Conservation (phyloP, 1,139 yeast species). For the Kazachstania sp. region DNA sequence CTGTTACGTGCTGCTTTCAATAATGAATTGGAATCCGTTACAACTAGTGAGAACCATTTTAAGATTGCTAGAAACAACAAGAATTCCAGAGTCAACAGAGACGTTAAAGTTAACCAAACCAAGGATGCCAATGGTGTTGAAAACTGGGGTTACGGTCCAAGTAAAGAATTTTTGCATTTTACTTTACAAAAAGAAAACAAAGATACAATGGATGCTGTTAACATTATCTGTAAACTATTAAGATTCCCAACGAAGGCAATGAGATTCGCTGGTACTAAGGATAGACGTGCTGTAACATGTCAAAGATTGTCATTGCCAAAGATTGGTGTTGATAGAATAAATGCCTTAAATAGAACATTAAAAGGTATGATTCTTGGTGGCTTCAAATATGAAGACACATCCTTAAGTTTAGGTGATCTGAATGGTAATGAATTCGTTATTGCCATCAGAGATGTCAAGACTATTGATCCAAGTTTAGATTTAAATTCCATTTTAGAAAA, state of each 20-base stretch:
- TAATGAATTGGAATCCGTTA: conserved; percentile 68
- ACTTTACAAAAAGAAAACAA: conserved; percentile 87
- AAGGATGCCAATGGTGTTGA: conserved; percentile 42
- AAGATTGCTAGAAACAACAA: conserved; percentile 45
- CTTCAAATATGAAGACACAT: conserved; percentile 55
- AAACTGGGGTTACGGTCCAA: conserved; percentile 54
- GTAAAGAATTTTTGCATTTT: conserved; percentile 63
- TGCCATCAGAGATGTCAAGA: conserved; percentile 63
- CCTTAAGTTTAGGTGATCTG: conserved; percentile 71
- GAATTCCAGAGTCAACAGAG: conserved; percentile 33
- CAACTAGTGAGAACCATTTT: conserved; percentile 61
- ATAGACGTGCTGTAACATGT: conserved; percentile 90
- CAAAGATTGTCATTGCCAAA: conserved; percentile 69
- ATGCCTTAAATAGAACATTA: conserved; percentile 64
- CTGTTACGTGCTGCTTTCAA: conserved; percentile 66
- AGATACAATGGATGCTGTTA: conserved; percentile 94
- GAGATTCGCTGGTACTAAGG: conserved; percentile 91
- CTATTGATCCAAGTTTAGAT: conserved; percentile 16
- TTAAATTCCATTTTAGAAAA: conserved; percentile 38
- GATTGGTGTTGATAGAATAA: conserved; percentile 70
- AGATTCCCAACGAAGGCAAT: conserved; percentile 62
- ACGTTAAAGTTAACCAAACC: conserved; percentile 37
- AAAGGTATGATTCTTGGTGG: conserved; percentile 72
- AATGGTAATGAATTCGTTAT: conserved; percentile 82
- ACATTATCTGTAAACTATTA: conserved; percentile 60